These are phyloP conservation scores for Rhizodiscina lignyota DNA, from an alignment of 495 filamentous ascomycete genomes.

Conservation along the genomic window DNA sequence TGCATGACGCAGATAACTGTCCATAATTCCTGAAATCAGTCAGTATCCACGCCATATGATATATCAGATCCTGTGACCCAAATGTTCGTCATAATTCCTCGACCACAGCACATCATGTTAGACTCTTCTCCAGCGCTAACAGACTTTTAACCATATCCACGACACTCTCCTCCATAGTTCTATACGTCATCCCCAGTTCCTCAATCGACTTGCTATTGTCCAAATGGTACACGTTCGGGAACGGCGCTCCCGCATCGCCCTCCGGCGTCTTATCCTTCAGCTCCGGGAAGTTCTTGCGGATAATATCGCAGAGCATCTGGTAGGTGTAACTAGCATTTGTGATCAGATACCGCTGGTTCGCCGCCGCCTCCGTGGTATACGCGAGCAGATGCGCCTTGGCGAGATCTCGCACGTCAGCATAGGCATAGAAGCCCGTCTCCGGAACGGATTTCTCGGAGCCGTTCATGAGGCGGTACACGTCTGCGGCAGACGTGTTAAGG, in stretches of 20 bases:
- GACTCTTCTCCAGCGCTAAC: too few relatives aligned
- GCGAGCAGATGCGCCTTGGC: slow-evolving; percentile 2
- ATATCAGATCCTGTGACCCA: too few relatives aligned
- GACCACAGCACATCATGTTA: too few relatives aligned
- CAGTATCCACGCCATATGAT: too few relatives aligned
- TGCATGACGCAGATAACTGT: too few relatives aligned
- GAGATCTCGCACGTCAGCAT: slow-evolving; percentile 1
- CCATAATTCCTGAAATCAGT: too few relatives aligned
- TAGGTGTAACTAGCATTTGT: neutral
- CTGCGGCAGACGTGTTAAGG: neutral
- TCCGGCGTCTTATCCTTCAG: slow-evolving; percentile 1
- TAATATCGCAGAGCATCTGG: slow-evolving; percentile 3
- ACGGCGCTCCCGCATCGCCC: neutral
- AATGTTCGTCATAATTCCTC: too few relatives aligned
- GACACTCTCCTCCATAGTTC: neutral
- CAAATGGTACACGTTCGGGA: neutral
- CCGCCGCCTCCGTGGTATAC: neutral
- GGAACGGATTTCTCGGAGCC: neutral
- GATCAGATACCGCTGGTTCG: slow-evolving; percentile 1
- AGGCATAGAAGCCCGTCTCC: slow-evolving; percentile 1
- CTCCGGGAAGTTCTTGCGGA: slow-evolving; percentile 3
- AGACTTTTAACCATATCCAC: slow-evolving; percentile 3
- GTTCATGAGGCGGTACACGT: slow-evolving; percentile 1
- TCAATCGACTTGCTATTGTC: slow-evolving; percentile 1
- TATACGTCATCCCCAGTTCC: slow-evolving; percentile 1